These are phyloP conservation scores for Tetrahymena borealis DNA, from an alignment of 73 alveolate genomes.

Conservation along the genomic window DNA sequence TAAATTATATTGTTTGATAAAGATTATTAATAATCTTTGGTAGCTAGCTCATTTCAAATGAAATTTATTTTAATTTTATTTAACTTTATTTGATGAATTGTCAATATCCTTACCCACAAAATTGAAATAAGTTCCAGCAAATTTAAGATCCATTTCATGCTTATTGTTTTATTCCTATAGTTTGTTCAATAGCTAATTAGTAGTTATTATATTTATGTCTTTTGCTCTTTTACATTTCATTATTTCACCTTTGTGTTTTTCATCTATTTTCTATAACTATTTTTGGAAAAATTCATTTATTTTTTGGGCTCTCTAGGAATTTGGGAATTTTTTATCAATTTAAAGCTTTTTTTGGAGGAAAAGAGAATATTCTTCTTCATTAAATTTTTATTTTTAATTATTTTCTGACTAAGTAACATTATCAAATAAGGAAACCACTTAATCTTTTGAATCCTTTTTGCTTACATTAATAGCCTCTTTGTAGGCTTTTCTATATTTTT, in stretches of 20 bases:
- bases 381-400: background rate
- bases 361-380: background rate
- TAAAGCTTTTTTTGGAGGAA: background rate
- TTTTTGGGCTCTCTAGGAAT: background rate
- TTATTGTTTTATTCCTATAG: background rate
- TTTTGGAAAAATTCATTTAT: background rate
- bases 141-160: background rate
- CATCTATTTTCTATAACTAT: background rate
- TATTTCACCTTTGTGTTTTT: background rate
- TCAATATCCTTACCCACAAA: background rate
- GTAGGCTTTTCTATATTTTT: background rate
- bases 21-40: no score
- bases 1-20: no score
- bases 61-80: background rate
- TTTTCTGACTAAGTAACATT: background rate
- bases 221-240: background rate
- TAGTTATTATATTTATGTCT: background rate
- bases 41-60: no score
- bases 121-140: background rate
- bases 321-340: background rate
- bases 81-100: background rate
- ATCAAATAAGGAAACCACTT: background rate
- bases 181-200: background rate
- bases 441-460: background rate
- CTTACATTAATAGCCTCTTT: background rate